Evolutionary conservation across 2,329 filamentous ascomycete genomes (phyloP), one percentile per base, ranked within the genome.

Genomic region (Rosellinia necatrix): DNA sequence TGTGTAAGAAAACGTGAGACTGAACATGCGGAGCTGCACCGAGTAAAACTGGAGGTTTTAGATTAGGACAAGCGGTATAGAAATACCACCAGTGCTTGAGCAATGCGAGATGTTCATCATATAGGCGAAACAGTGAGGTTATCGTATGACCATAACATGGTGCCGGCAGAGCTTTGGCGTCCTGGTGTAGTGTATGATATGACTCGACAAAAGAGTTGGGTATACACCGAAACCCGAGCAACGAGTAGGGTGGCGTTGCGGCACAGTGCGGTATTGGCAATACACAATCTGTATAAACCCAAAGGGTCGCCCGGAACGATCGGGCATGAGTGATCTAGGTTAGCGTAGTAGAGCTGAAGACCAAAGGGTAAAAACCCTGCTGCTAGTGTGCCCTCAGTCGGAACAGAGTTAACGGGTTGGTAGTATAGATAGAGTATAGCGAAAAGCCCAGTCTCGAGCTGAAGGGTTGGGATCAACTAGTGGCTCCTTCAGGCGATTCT

Each of bases 241-340:
- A 9, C 30, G 27, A 21, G 17, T 21, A 40, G 19, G 37, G n/a
- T 44, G 24, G 19, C 32, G 13, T 56, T 30, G 32, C 29, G 44
- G 38, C 44, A 53, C 44, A 35, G 27, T 46, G 27, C 44, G n/a
- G 49, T 42, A 44, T 41, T 55, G 37, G 29, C 8, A 12, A 41
- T 19, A 5, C n/a, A 17, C 30, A 34, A 5, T 32, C 13, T 19
- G 17, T 17, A 30, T 29, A 21, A 35, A 7, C 12, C 15, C 21
- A 17, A 38, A 30, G 29, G 21, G 22, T 24, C 10, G 10, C n/a
- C 22, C 32, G 30, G 40, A 44, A 29, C 22, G 2, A 34, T 47
- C 25, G 24, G 19, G 29, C 12, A 17, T 6, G 4, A 24, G 3
- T 4, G n/a, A 5, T 13, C 9, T 9, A 3, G 3, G 9, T 3